phyloP scores from a whole-genome alignment of 1,139 yeast species.

The Geotrichum cucujoidarum region DNA sequence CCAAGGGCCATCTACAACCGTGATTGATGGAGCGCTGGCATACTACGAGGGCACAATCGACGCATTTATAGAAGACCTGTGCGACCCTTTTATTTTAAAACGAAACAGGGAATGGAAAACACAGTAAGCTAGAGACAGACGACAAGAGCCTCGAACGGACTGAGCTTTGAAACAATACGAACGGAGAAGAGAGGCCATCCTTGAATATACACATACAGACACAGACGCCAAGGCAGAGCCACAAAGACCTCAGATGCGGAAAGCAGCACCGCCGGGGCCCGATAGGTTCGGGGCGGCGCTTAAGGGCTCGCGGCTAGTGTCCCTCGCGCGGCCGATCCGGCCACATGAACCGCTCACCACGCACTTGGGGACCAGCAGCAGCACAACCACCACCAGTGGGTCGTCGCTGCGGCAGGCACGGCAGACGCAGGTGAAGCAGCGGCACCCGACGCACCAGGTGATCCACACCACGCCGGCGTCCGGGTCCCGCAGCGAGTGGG shows the following conservation, averaged over 20 bases:
- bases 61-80: no score
- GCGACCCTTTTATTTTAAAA: no score
- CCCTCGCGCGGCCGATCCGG: not conserved
- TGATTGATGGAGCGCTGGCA: no score
- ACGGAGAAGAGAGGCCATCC: no score
- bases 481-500: slow-evolving; percentile 49
- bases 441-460: slow-evolving; percentile 48
- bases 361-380: not conserved
- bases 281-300: not conserved
- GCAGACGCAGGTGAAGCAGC: not conserved
- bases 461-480: slow-evolving; percentile 49
- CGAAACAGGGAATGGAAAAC: no score
- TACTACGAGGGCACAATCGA: no score
- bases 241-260: not conserved
- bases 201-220: no score
- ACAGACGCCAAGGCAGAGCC: not conserved
- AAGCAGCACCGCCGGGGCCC: no score
- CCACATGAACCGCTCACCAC: not conserved
- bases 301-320: not conserved
- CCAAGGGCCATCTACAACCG: no score
- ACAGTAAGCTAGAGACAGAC: no score
- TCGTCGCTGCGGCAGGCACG: not conserved
- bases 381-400: not conserved
- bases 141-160: no score
- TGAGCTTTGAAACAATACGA: no score